Evolutionary conservation across 495 filamentous ascomycete genomes (phyloP), one percentile per base, ranked within the genome.

Genomic region (Lasiosphaeris hirsuta): DNA sequence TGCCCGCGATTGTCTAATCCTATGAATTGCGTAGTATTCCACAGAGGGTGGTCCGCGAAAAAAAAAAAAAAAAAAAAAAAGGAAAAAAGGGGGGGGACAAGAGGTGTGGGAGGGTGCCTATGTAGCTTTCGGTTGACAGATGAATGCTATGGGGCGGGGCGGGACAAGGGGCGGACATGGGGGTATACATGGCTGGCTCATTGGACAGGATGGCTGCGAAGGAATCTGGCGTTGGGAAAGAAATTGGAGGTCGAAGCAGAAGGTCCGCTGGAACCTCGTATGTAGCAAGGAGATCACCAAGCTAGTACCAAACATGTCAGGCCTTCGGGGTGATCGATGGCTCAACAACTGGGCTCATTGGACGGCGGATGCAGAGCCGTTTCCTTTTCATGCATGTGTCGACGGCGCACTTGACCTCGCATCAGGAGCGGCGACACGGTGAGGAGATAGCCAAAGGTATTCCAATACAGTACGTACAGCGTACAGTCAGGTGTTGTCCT

Each of bases 361-460:
- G 62, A 56, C 18, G 41, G 49, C 48, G 40, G 40, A 43, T 59
- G 62, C 52, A 60, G 57, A 60, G 48, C 40, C 59, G 51, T 59
- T 58, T 56, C 59, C 46, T 57, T 45, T 41, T 56, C 56, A 53
- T 63, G 56, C 63, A 65, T 53, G 50, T 61, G 43, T 49, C 51
- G 62, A 58, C 57, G 53, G 53, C 50, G 61, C 43, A 48, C 60
- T 64, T 52, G 44, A 59, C 37, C 42, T 63, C 54, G 62, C 45
- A 59, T 50, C 59, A 36, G 37, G 30, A n/a, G n/a, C 43, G 30
- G 19, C 43, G 49, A 38, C 14, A 44, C 53, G 40, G 52, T 56
- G 52, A 38, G 23, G 23, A 30, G 23, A 30, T 30, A 30, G 23
- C 23, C 23, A 30, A 30, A 30, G 2, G 23, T 30, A 30, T 30